phyloP scores from a whole-genome alignment of 1,284 basidiomycete species.

The Hymenochaete sp. region DNA sequence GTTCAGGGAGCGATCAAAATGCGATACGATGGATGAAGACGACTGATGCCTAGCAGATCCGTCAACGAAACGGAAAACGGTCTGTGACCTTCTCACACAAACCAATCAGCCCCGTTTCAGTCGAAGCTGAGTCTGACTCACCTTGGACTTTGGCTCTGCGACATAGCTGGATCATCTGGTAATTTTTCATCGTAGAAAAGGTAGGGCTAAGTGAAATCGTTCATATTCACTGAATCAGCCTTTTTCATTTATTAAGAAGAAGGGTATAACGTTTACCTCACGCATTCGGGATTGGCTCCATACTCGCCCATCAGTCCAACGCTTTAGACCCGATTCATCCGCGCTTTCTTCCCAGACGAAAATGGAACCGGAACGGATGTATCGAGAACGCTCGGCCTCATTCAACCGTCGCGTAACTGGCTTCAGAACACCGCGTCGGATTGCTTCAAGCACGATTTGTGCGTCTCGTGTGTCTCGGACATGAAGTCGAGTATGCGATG shows the following conservation, averaged over 20 bases:
- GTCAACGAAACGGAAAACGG: conserved; percentile 49
- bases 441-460: conserved; percentile 51
- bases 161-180: conserved; percentile 33
- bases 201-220: conserved; percentile 45
- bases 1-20: conserved; percentile 46
- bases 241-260: conserved; percentile 10
- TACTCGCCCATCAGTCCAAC: conserved; percentile 58
- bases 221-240: too few species aligned
- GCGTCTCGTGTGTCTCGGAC: conserved; percentile 56
- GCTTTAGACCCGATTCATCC: conserved; percentile 50
- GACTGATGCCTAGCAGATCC: conserved; percentile 39
- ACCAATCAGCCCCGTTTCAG: not conserved
- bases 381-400: conserved; percentile 46
- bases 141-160: conserved; percentile 31
- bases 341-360: conserved; percentile 63
- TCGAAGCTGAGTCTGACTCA: conserved; percentile 23
- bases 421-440: conserved; percentile 42
- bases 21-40: conserved; percentile 47
- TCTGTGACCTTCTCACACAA: conserved; percentile 20
- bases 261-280: conserved; percentile 34
- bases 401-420: conserved; percentile 47
- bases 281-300: conserved; percentile 61
- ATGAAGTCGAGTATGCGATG: conserved; percentile 52
- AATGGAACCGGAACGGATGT: conserved; percentile 50
- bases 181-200: conserved; percentile 59